Base-by-base conservation (phyloP, 2,329 filamentous ascomycete genomes). In the Madurella fahalii region DNA sequence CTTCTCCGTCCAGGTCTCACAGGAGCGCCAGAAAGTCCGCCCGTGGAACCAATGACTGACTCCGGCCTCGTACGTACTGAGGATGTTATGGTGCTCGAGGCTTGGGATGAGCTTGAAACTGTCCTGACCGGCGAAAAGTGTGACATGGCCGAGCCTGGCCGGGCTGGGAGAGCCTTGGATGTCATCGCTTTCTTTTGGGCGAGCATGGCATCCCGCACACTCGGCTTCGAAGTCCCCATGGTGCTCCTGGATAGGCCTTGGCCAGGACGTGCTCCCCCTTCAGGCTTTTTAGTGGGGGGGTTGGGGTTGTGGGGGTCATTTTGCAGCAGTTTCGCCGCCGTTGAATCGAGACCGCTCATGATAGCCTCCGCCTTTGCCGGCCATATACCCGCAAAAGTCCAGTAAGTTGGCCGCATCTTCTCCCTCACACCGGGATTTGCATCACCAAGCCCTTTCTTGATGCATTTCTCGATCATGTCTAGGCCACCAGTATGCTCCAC, bases 351-450 rank as follows among this genome's bases (percentile, higher is more conserved):
- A 13, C 79, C 80, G 40, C 83, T 81, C 78, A 95, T 87, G 63
- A 97, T 90, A 81, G 75, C 75, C 65, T 93, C 86, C 40, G 90
- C 91, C 66, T 81, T 84, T 17, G 85, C 79, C 2, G 88, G 86
- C 89, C 91, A 97, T 16, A 90, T 78, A 34, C 76, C 76, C 56
- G 85, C 83, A 68, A 92, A 96, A 0, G 77, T 77, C 94, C 94
- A 99, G 70, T 89, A 99, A 0, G 90, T 89, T 39, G 83, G 81
- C 63, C 94, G 84, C 78, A 89, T 93, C 60, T 84, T 86, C 70
- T 96, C 91, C 64, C 94, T 84, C 44, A 97, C 93, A 31, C 86
- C 88, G 8, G 92, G 91, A 65, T 97, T 96, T 12, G 93, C 79
- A 74, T 99, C 94, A 18, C 78, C 79, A n/a, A 99, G 78, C 0